These are phyloP conservation scores for Suillus ampliporus DNA, from an alignment of 768 basidiomycete genomes.

Conservation along the genomic window DNA sequence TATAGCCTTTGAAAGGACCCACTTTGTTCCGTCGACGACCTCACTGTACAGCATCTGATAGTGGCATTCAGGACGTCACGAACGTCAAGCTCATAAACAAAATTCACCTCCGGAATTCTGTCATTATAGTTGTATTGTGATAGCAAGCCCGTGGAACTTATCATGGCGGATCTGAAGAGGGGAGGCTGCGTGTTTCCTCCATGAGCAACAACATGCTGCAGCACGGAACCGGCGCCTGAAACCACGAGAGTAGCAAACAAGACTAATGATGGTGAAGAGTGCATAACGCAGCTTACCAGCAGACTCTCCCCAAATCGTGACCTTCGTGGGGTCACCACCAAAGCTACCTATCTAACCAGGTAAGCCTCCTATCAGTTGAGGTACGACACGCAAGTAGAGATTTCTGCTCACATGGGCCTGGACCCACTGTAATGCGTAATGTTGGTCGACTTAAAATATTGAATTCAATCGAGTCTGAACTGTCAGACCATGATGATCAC, in stretches of 20 bases:
- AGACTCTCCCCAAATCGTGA: slow-evolving; percentile 43
- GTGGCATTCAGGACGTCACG: neutral
- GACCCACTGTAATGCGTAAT: slow-evolving; percentile 42
- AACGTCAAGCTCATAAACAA: neutral
- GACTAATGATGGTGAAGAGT: neutral
- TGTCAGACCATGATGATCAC: slow-evolving; percentile 19
- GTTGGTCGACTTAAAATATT: slow-evolving; percentile 38
- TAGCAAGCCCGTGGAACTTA: slow-evolving; percentile 51
- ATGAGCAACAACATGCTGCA: slow-evolving; percentile 55
- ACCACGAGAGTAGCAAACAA: neutral
- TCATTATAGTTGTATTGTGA: slow-evolving; percentile 53
- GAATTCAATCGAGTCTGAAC: neutral
- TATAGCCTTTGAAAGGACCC: slow-evolving; percentile 7
- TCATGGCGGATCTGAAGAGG: slow-evolving; percentile 49
- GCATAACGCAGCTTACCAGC: slow-evolving; percentile 18
- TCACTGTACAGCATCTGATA: slow-evolving; percentile 39
- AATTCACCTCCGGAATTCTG: slow-evolving; percentile 42
- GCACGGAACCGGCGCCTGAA: slow-evolving; percentile 52
- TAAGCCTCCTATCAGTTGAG: neutral
- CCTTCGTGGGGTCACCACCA: slow-evolving; percentile 37
- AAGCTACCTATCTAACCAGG: slow-evolving; percentile 34
- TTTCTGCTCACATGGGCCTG: slow-evolving; percentile 34
- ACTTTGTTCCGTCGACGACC: slow-evolving; percentile 44
- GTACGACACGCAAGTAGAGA: neutral
- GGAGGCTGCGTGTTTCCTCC: slow-evolving; percentile 50